A percentile compares a stretch with the other conserved stretches of the same genome.
Conservation (phyloP, 192 early-diverging fungal genomes). For the Coemansia furcata region DNA sequence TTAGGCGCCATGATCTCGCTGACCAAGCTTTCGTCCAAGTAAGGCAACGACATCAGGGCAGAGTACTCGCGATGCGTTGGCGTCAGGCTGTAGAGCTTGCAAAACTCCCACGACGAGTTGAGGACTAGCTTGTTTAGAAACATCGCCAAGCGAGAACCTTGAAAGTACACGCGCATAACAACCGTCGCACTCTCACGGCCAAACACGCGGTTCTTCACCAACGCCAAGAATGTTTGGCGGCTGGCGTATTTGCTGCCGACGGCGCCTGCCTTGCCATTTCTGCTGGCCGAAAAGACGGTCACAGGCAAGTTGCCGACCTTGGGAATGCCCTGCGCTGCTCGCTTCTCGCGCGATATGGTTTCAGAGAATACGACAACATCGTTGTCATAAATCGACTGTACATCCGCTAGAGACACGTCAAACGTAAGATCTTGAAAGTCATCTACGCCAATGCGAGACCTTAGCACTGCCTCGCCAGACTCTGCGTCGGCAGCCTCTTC, state of each 20-base stretch:
- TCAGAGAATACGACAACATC: slow-evolving; percentile 66
- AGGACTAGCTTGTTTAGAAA: slow-evolving; percentile 30
- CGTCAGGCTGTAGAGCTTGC: slow-evolving; percentile 62
- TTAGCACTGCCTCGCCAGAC: slow-evolving; percentile 41
- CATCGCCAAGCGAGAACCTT: slow-evolving; percentile 11
- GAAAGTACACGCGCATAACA: slow-evolving; percentile 28
- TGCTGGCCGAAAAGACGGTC: neutral
- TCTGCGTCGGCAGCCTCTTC: slow-evolving; percentile 54
- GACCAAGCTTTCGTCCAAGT: slow-evolving; percentile 56
- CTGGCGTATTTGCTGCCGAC: slow-evolving; percentile 9
- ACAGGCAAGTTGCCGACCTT: neutral
- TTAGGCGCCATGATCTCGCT: slow-evolving; percentile 65
- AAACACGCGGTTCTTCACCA: slow-evolving; percentile 37
- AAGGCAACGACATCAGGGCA: slow-evolving; percentile 64
- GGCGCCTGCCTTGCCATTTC: neutral
- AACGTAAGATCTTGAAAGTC: slow-evolving; percentile 74
- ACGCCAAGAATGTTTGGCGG: slow-evolving; percentile 36
- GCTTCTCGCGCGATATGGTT: slow-evolving; percentile 23
- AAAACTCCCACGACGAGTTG: slow-evolving; percentile 41
- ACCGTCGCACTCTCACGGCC: slow-evolving; percentile 22
- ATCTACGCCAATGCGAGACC: slow-evolving; percentile 63
- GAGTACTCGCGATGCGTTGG: slow-evolving; percentile 82
- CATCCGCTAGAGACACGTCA: slow-evolving; percentile 41
- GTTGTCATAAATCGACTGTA: slow-evolving; percentile 49
- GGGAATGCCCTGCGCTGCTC: slow-evolving; percentile 14